Conservation (phyloP, 768 basidiomycete species). For the Podaxis carcinomalis region DNA sequence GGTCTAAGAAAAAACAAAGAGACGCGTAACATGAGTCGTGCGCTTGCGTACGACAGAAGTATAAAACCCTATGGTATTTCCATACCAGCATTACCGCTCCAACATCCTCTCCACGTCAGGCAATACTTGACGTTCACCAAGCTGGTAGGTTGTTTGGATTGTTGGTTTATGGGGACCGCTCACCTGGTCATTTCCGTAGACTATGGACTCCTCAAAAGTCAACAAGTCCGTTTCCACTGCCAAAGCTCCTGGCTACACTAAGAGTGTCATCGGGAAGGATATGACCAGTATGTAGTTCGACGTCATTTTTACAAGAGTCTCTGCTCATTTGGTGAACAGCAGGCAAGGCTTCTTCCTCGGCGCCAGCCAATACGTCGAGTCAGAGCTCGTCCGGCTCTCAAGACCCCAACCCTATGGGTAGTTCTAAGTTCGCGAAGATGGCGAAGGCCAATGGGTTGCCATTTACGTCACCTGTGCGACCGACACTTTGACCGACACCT, state of each 20-base stretch:
- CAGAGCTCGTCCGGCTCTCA: background rate
- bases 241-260: slow-evolving; percentile 4
- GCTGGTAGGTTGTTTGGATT: background rate
- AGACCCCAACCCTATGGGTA: slow-evolving; percentile 9
- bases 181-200: background rate
- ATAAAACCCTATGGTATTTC: background rate
- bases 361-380: background rate
- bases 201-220: background rate
- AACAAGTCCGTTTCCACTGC: slow-evolving; percentile 5
- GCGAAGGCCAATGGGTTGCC: slow-evolving; percentile 19
- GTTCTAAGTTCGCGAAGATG: slow-evolving; percentile 16
- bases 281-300: slow-evolving; percentile 1
- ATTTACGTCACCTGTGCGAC: slow-evolving; percentile 17
- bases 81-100: background rate
- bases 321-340: background rate
- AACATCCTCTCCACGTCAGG: background rate
- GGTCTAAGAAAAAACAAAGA: background rate
- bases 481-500: slow-evolving; percentile 15
- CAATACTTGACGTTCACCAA: background rate
- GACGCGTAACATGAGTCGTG: background rate
- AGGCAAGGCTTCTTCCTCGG: background rate
- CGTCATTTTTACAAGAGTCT: background rate
- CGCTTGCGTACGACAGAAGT: background rate
- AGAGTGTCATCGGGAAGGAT: slow-evolving; percentile 8
- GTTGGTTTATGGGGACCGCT: background rate